Evolutionary conservation across 805 yeast genomes (phyloP).

Genomic region (Phaffomyces opuntiae): DNA sequence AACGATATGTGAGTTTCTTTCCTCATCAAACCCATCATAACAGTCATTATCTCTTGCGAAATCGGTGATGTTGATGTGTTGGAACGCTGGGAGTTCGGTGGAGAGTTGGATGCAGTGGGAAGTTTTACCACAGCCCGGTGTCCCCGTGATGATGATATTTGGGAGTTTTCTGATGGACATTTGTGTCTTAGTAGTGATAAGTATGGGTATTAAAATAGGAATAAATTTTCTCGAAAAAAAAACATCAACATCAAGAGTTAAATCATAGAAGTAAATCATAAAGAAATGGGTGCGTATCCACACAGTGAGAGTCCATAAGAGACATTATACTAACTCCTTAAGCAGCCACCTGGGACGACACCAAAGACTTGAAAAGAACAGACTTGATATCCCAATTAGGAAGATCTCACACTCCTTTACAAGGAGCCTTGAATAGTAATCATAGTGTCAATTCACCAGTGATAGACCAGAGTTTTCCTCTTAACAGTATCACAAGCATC

Average conservation of each 20-base stretch:
- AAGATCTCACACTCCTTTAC: slow-evolving; percentile 12
- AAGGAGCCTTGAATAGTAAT: slow-evolving; percentile 10
- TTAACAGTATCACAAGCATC: not conserved
- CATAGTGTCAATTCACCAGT: slow-evolving; percentile 2
- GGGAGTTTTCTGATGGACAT: slow-evolving; percentile 32
- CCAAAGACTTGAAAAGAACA: not conserved
- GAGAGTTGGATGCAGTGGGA: slow-evolving; percentile 61
- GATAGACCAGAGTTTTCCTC: not conserved
- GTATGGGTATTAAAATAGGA: not conserved
- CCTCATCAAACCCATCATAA: slow-evolving; percentile 80
- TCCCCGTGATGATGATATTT: slow-evolving; percentile 87
- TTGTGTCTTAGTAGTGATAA: not conserved
- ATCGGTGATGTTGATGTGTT: slow-evolving; percentile 64
- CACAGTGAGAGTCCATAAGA: too few relatives aligned
- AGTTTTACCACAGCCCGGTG: slow-evolving; percentile 90
- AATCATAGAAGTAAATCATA: too few relatives aligned
- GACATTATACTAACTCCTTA: too few relatives aligned
- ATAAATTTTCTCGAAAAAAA: not conserved
- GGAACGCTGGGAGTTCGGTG: slow-evolving; percentile 39
- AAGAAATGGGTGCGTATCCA: too few relatives aligned
- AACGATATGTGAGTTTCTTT: slow-evolving; percentile 77
- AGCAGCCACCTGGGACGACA: too few relatives aligned
- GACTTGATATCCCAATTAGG: slow-evolving; percentile 7
- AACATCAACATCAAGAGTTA: not conserved
- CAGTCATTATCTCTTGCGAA: slow-evolving; percentile 73